Evolutionary conservation across 2,329 filamentous ascomycete genomes (phyloP).

Genomic region (Trichophyton equinum): DNA sequence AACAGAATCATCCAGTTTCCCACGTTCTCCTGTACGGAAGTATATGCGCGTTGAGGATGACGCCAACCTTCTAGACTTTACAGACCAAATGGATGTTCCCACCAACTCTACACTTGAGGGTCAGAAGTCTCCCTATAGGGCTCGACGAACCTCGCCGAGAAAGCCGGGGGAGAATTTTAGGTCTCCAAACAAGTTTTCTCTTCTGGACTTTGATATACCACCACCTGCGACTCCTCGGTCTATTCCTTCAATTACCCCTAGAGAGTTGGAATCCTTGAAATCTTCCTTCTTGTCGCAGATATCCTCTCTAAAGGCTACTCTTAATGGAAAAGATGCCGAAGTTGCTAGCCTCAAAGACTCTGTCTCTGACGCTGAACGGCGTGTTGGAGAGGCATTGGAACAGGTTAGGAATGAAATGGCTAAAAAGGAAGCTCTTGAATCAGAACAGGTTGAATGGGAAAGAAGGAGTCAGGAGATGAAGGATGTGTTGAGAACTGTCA

Average conservation of each 20-base stretch:
- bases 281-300: constrained; percentile 86
- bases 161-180: constrained; percentile 27
- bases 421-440: constrained; percentile 56
- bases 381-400: constrained; percentile 77
- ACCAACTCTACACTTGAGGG: constrained; percentile 20
- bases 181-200: constrained; percentile 46
- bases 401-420: constrained; percentile 64
- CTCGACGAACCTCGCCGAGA: constrained; percentile 28
- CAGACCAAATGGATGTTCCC: constrained; percentile 55
- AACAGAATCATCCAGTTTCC: constrained; percentile 23
- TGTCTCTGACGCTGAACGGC: constrained; percentile 78
- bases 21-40: constrained; percentile 40
- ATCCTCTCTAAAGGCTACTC: constrained; percentile 78
- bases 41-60: constrained; percentile 43
- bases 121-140: constrained; percentile 23
- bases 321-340: constrained; percentile 88
- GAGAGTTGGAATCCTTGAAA: constrained; percentile 86
- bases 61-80: constrained; percentile 78
- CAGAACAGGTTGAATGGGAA: constrained; percentile 74
- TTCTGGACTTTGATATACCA: constrained; percentile 87
- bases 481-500: constrained; percentile 62
- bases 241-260: constrained; percentile 76
- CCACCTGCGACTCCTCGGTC: constrained; percentile 84
- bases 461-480: constrained; percentile 78
- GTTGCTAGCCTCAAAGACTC: constrained; percentile 76